phyloP scores from a whole-genome alignment of 2,329 filamentous ascomycete species.

The Clathrospora elynae region DNA sequence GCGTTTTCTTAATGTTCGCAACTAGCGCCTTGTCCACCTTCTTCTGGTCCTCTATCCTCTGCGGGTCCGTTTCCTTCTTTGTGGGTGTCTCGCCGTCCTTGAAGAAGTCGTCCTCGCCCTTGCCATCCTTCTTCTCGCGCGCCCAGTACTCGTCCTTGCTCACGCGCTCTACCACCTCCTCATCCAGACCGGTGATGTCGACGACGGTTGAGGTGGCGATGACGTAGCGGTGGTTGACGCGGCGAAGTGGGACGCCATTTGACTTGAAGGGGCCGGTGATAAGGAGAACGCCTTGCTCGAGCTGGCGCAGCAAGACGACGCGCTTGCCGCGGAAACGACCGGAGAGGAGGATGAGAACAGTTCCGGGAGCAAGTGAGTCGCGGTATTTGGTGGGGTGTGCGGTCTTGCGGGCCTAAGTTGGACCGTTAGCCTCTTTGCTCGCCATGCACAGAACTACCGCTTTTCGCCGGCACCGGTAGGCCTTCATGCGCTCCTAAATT shows the following conservation, averaged over 20 bases:
- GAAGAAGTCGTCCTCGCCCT: slow-evolving; percentile 97
- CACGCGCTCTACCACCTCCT: slow-evolving; percentile 74
- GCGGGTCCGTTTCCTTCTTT: slow-evolving; percentile 93
- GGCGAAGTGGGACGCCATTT: slow-evolving; percentile 96
- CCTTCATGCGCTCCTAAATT: no score
- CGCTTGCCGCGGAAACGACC: slow-evolving; percentile 99
- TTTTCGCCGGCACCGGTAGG: no score
- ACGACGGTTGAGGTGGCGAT: slow-evolving; percentile 86
- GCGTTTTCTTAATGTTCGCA: slow-evolving; percentile 95
- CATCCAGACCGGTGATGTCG: slow-evolving; percentile 80
- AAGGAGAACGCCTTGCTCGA: slow-evolving; percentile 94
- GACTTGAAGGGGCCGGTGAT: slow-evolving; percentile 99
- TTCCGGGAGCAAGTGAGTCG: slow-evolving; percentile 86
- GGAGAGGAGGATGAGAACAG: slow-evolving; percentile 97
- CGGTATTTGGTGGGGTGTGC: slow-evolving; percentile 86
- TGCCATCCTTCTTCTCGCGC: slow-evolving; percentile 90
- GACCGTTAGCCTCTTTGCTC: slow-evolving; percentile 19
- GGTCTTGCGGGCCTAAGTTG: slow-evolving; percentile 83
- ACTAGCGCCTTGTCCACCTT: slow-evolving; percentile 93
- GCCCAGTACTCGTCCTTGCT: slow-evolving; percentile 87
- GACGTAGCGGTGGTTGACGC: slow-evolving; percentile 89
- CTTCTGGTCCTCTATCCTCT: slow-evolving; percentile 96
- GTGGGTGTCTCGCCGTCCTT: slow-evolving; percentile 88
- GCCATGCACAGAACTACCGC: no score
- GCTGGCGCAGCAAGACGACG: slow-evolving; percentile 95